Conservation (phyloP, 2,329 filamentous ascomycete species). For the Mycogone perniciosa region DNA sequence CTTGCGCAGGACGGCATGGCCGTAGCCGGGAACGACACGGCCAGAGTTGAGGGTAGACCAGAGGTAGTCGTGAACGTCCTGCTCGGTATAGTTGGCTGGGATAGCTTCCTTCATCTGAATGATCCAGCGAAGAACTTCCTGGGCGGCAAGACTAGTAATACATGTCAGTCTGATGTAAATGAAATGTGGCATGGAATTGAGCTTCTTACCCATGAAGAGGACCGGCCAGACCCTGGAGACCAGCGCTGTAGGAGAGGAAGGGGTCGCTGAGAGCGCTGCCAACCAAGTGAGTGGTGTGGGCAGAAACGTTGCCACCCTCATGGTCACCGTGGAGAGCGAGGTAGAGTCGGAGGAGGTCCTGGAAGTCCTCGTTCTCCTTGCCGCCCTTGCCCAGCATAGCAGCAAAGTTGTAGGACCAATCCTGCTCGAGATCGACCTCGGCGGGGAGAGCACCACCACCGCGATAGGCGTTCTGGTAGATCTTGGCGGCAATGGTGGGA, state of each 20-base stretch:
- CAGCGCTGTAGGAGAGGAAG: conserved; percentile 92
- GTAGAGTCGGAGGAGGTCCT: conserved; percentile 89
- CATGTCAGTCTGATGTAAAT: neutral
- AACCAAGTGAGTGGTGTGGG: conserved; percentile 90
- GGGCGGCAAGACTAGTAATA: conserved; percentile 67
- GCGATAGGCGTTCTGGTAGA: conserved; percentile 87
- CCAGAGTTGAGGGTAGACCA: conserved; percentile 92
- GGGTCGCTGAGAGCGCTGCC: conserved; percentile 91
- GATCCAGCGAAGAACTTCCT: conserved; percentile 96
- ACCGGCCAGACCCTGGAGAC: conserved; percentile 91
- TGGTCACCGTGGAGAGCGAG: conserved; percentile 96
- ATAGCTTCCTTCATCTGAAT: conserved; percentile 90
- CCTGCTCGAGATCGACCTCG: conserved; percentile 73
- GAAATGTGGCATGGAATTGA: neutral
- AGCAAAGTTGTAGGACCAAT: conserved; percentile 99
- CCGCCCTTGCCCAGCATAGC: conserved; percentile 90
- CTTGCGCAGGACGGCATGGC: conserved; percentile 92
- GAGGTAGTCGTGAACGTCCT: conserved; percentile 82
- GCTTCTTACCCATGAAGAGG: conserved; percentile 53
- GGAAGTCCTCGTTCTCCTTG: conserved; percentile 85
- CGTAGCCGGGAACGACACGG: conserved; percentile 90
- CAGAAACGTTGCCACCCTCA: conserved; percentile 96
- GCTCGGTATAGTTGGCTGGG: conserved; percentile 67
- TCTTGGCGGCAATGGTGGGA: conserved; percentile 92
- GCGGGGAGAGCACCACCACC: conserved; percentile 68